Base-by-base conservation (phyloP, 2,329 filamentous ascomycete species). In the Coniella lustricola region DNA sequence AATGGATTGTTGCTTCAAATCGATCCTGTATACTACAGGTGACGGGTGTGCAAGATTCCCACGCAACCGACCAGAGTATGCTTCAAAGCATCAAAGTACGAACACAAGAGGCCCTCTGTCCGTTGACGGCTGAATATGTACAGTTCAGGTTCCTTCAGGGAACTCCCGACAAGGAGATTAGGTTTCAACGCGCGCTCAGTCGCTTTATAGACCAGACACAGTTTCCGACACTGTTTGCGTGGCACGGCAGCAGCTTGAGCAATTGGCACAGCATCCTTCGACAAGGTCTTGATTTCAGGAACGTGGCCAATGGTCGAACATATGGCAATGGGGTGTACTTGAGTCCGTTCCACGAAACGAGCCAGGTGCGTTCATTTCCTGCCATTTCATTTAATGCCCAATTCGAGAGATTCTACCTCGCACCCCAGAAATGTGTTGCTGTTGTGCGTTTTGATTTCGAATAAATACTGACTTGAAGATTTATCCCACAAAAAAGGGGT, bases 1-100 rank as follows among this genome's bases (percentile, higher is more conserved):
- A 87, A 44, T 96, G 90, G 90, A 87, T 95, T 52, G 79, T 96
- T 50, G 87, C 90, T 0, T 95, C 90, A 0, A 95, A 95, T 58
- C 76, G 88, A 39, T 91, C 90, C 1, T 90, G 84, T 57, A 93
- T 96, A 52, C 74, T 91, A 39, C 82, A 91, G 56, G 82, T 93
- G 14, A 52, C 29, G 16, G 33, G 29, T 2, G 50, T 52, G 17
- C 12, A 33, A 13, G 50, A 52, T 14, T 20, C 7, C 7, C 16
- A 43, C 14, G 33, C n/a, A 18, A 20, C 7, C 10, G 80, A 84
- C 37, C 66, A 67, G 8, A 49, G 52, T n/a, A 18, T 43, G 5
- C 38, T 33, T 10, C 32, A 44, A 18, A 16, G 53, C 42, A 59
- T 53, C 49, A 59, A 56, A 46, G 69, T 57, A 38, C 53, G 62